phyloP scores from a whole-genome alignment of 176 grass and related monocot species.

The Calamus simplicifolius region DNA sequence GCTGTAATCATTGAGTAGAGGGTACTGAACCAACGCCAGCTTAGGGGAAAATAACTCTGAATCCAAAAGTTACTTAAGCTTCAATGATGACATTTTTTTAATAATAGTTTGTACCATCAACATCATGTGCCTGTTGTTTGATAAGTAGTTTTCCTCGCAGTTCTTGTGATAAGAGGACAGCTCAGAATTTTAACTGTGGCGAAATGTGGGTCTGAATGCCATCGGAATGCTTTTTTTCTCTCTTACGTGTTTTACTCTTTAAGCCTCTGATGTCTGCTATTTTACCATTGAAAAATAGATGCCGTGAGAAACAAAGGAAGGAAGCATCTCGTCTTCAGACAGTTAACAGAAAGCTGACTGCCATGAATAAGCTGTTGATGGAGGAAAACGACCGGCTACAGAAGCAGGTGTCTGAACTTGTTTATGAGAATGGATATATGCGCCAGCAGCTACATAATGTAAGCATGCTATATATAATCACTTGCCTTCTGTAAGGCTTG shows the following conservation, averaged over 20 bases:
- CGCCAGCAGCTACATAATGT: slow-evolving; percentile 77
- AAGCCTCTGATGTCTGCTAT: neutral
- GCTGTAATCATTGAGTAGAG: too few relatives aligned
- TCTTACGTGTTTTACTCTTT: neutral
- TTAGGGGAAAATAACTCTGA: too few relatives aligned
- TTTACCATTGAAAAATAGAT: slow-evolving; percentile 22
- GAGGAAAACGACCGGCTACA: slow-evolving; percentile 98
- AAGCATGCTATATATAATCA: slow-evolving; percentile 9
- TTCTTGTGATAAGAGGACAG: too few relatives aligned
- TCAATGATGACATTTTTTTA: too few relatives aligned
- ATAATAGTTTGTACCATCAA: too few relatives aligned
- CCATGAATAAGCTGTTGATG: slow-evolving; percentile 99
- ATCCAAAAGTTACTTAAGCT: too few relatives aligned
- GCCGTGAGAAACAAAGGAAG: slow-evolving; percentile 97
- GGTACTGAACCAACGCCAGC: too few relatives aligned
- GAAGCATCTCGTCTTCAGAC: slow-evolving; percentile 86
- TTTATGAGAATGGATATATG: slow-evolving; percentile 90
- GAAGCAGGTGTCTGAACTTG: slow-evolving; percentile 94
- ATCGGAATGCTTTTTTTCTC: too few relatives aligned
- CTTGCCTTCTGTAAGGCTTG: neutral
- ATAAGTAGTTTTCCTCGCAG: too few relatives aligned
- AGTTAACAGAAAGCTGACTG: slow-evolving; percentile 88
- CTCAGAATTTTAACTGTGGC: too few relatives aligned
- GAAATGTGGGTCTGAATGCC: too few relatives aligned
- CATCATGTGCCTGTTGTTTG: too few relatives aligned